Base-by-base conservation (phyloP, 148 eudicot species). In the Fagopyrum tataricum region DNA sequence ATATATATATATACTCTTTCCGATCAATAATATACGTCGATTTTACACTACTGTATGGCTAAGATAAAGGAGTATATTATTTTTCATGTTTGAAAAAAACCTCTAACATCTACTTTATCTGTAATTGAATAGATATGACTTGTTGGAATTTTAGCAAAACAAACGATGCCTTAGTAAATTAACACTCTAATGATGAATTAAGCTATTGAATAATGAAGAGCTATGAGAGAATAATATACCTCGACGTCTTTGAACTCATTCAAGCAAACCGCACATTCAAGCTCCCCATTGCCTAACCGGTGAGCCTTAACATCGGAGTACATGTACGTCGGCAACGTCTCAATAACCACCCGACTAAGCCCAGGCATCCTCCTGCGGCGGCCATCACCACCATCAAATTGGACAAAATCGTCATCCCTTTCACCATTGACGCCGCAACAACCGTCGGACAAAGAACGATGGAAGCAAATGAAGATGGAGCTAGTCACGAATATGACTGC, bases 211-310 rank as follows among this genome's bases (percentile, higher is more conserved):
- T n/a, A n/a, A n/a, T n/a, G n/a, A n/a, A n/a, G n/a, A n/a, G n/a
- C n/a, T 46, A 3, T 2, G 49, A 46, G 9, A 6, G 13, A 46
- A 46, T 46, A 7, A 49, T 11, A 61, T 10, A 75, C 73, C 39
- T 78, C 81, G 5, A 52, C 66, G 64, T 76, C 81, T 13, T 76
- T 76, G 49, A 81, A 81, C 73, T 81, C 77, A 18, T 52, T 75
- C 23, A 81, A 43, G 79, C 84, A 81, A 24, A 81, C 84, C 41
- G 81, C 79, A 68, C 84, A 81, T 67, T 81, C 81, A 7, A 78
- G 73, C 69, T 23, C 77, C 0, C 69, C 77, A 6, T 69, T 59
- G 43, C 81, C 81, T 49, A 75, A 58, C 72, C 79, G 73, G 68
- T 75, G 77, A 73, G 47, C 73, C 43, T 64, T 81, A n/a, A 81